Evolutionary conservation across 73 alveolate genomes (phyloP).

Genomic region (Tetrahymena malaccensis): DNA sequence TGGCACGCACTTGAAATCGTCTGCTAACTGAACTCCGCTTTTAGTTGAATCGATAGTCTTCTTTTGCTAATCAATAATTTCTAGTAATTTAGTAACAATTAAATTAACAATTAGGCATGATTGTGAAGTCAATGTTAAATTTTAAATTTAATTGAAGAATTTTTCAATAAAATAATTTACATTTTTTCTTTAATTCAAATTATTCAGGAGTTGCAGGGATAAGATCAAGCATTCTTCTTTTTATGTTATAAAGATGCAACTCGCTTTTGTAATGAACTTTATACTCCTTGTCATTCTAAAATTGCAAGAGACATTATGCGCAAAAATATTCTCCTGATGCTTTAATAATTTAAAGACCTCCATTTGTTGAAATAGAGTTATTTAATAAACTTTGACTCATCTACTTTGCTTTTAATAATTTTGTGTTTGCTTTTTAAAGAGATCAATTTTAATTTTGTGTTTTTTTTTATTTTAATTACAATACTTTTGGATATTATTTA

Average conservation of each 20-base stretch:
- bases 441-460: neutral
- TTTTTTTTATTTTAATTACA: neutral
- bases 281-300: neutral
- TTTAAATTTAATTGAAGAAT: neutral
- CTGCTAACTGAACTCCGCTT: neutral
- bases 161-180: neutral
- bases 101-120: no score
- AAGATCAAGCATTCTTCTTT: neutral
- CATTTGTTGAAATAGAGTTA: neutral
- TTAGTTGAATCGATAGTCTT: neutral
- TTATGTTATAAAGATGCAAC: neutral
- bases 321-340: neutral
- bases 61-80: neutral
- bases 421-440: neutral
- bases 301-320: neutral
- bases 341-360: neutral
- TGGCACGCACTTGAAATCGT: neutral
- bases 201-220: neutral
- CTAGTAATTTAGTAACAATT: neutral
- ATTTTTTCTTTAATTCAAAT: neutral
- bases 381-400: neutral
- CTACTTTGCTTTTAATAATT: neutral
- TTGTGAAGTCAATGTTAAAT: neutral
- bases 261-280: neutral
- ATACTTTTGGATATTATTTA: neutral